Conservation (phyloP, 2,329 filamentous ascomycete species). For the Cryphonectria parasitica region DNA sequence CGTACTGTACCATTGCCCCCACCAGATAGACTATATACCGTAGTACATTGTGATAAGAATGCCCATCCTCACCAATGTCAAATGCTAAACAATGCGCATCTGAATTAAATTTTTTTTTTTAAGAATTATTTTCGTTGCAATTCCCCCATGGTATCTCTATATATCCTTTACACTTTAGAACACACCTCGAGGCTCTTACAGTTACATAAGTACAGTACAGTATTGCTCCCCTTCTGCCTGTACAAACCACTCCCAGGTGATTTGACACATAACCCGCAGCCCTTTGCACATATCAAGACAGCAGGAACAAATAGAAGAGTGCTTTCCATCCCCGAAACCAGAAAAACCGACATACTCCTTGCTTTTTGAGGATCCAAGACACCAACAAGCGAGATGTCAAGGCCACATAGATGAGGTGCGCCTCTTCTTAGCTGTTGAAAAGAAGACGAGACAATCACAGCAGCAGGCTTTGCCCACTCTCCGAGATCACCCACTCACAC, state of each 20-base stretch:
- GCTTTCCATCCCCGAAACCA: background rate
- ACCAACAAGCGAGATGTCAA: background rate
- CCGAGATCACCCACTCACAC: constrained; percentile 77
- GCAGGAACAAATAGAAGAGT: background rate
- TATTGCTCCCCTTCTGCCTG: constrained; percentile 37
- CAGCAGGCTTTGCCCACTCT: constrained; percentile 63
- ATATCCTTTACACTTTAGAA: constrained; percentile 62
- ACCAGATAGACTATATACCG: too few species aligned
- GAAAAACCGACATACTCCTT: too few species aligned
- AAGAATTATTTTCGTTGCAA: too few species aligned
- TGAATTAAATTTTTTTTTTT: too few species aligned
- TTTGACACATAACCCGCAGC: background rate
- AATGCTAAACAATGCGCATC: background rate
- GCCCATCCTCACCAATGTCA: background rate
- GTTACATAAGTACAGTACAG: constrained; percentile 38
- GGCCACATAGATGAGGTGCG: background rate
- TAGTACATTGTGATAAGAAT: too few species aligned
- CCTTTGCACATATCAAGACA: background rate
- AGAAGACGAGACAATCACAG: constrained; percentile 41
- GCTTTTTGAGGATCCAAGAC: too few species aligned
- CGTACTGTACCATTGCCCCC: too few species aligned
- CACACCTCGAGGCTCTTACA: constrained; percentile 79
- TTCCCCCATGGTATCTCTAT: constrained; percentile 25
- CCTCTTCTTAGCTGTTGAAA: background rate
- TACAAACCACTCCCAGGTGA: background rate